These are phyloP conservation scores for Ceratocystis albifundus DNA, from an alignment of 2,329 filamentous ascomycete genomes.

Conservation along the genomic window DNA sequence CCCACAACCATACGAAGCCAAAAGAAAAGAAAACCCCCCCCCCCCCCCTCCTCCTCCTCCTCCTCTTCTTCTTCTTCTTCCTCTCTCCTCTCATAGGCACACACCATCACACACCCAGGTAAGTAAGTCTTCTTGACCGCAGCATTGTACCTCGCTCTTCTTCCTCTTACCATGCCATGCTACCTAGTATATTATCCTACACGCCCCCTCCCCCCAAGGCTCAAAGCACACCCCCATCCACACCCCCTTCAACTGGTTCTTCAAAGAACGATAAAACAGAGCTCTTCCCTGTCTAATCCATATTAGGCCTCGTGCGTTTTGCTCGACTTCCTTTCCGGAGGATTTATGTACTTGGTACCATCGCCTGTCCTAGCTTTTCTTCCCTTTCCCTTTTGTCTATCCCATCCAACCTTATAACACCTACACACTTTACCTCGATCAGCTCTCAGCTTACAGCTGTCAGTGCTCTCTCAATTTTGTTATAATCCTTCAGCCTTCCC, in stretches of 20 bases:
- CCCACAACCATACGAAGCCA: not conserved
- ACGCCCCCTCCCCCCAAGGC: not conserved
- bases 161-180: conserved; percentile 8
- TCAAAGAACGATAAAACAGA: conserved; percentile 17
- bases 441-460: conserved; percentile 16
- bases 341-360: conserved; percentile 15
- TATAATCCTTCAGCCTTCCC: conserved; percentile 16
- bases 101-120: not conserved
- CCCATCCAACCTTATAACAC: conserved; percentile 15
- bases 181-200: not conserved
- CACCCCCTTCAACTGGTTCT: conserved; percentile 14
- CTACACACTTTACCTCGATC: conserved; percentile 9
- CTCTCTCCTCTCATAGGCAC: not conserved
- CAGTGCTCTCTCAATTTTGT: conserved; percentile 15
- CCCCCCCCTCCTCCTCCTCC: too few species aligned
- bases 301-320: conserved; percentile 17
- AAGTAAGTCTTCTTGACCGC: conserved; percentile 5
- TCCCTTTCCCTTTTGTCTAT: conserved; percentile 15
- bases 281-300: conserved; percentile 15
- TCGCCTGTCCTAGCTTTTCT: conserved; percentile 17
- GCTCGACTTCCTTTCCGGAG: conserved; percentile 10
- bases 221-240: conserved; percentile 9
- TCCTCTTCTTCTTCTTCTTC: not conserved
- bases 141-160: not conserved
- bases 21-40: not conserved